Percentiles rank a stretch among this genome's conserved stretches.
These are phyloP conservation scores for Tolypocladium sp. DNA, from an alignment of 2,329 filamentous ascomycete genomes.

Conservation along the genomic window DNA sequence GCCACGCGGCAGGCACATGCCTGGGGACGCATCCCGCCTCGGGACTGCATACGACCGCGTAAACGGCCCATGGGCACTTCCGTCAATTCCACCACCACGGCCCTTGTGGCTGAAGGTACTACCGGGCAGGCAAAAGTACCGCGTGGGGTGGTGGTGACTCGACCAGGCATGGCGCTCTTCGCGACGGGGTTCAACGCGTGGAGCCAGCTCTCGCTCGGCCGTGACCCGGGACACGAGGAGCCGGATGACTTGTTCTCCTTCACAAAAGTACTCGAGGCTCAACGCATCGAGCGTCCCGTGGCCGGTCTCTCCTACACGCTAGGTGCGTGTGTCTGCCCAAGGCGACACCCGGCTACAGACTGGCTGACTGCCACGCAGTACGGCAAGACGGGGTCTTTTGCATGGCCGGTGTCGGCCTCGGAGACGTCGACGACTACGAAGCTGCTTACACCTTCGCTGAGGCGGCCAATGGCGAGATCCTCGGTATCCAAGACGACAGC, in stretches of 20 bases:
- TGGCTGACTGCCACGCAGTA: slow-evolving; percentile 8
- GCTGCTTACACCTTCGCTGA: slow-evolving; percentile 4
- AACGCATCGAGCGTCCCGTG: slow-evolving; percentile 23
- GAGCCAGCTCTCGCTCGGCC: slow-evolving; percentile 39
- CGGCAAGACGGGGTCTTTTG: slow-evolving; percentile 8
- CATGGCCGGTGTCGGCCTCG: slow-evolving; percentile 11
- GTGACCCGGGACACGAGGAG: slow-evolving; percentile 14
- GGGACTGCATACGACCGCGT: background rate
- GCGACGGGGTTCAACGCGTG: slow-evolving; percentile 51
- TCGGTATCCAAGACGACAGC: background rate
- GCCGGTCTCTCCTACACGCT: slow-evolving; percentile 34
- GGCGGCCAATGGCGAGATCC: slow-evolving; percentile 8
- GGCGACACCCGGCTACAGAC: background rate
- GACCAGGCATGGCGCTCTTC: slow-evolving; percentile 37
- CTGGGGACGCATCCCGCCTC: too few relatives aligned
- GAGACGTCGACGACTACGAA: slow-evolving; percentile 1
- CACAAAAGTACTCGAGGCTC: slow-evolving; percentile 27
- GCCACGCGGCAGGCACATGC: background rate
- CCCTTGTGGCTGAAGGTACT: background rate
- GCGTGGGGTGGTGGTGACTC: background rate
- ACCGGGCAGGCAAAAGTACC: background rate
- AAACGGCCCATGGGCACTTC: background rate
- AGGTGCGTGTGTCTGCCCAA: slow-evolving; percentile 24
- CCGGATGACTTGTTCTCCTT: slow-evolving; percentile 38
- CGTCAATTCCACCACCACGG: background rate